phyloP scores from a whole-genome alignment of 192 early-diverging fungal species.

The Chytriomyces sp. region DNA sequence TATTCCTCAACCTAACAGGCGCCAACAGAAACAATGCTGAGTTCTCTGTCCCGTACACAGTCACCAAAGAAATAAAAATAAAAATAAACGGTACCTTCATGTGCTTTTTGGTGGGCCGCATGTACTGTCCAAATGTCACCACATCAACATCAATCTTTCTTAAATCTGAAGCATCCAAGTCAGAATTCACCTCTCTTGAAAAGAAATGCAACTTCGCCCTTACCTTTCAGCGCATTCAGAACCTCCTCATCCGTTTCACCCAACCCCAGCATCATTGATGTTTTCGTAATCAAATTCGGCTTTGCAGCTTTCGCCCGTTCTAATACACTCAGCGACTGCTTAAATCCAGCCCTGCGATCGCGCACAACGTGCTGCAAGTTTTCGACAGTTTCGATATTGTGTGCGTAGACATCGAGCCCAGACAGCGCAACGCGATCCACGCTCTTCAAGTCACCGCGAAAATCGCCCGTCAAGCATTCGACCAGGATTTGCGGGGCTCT shows the following conservation, averaged over 20 bases:
- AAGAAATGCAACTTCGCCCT: not conserved
- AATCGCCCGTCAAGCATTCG: constrained; percentile 96
- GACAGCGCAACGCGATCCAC: constrained; percentile 85
- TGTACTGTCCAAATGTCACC: constrained; percentile 98
- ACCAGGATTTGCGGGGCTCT: constrained; percentile 91
- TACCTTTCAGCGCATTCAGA: constrained; percentile 80
- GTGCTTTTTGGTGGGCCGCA: constrained; percentile 98
- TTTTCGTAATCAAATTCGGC: constrained; percentile 90
- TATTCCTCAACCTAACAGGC: constrained; percentile 76
- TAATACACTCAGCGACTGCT: constrained; percentile 88
- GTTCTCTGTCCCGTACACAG: not conserved
- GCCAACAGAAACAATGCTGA: not conserved
- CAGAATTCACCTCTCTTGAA: constrained; percentile 12
- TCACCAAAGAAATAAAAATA: not conserved
- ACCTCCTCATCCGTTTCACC: constrained; percentile 97
- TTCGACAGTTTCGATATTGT: constrained; percentile 98
- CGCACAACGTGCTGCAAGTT: constrained; percentile 86
- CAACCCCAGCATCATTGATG: constrained; percentile 96
- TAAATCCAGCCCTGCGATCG: constrained; percentile 89
- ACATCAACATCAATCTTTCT: constrained; percentile 86
- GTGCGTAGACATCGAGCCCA: constrained; percentile 96
- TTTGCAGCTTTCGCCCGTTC: constrained; percentile 82
- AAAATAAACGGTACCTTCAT: constrained; percentile 73
- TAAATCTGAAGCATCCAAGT: constrained; percentile 57
- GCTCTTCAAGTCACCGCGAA: constrained; percentile 74